These are phyloP conservation scores for Arthrobotrys sphaeroides DNA, from an alignment of 2,329 filamentous ascomycete genomes.

Conservation along the genomic window DNA sequence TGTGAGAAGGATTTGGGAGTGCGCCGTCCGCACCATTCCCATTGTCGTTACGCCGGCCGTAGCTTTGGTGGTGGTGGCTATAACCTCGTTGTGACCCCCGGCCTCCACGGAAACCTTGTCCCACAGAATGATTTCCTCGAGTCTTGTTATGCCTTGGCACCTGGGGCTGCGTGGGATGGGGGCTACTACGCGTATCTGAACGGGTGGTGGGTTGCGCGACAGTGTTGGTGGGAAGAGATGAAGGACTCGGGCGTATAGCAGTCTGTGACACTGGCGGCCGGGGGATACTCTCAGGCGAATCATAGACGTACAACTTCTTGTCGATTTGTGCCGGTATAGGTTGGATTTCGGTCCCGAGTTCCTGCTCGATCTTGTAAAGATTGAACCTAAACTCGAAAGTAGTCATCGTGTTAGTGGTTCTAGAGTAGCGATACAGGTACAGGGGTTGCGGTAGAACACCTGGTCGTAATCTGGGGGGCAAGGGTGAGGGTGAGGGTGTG, in stretches of 20 bases:
- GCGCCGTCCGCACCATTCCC: conserved; percentile 13
- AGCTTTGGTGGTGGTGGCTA: conserved; percentile 30
- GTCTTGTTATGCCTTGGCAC: conserved; percentile 19
- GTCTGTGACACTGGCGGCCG: conserved; percentile 70
- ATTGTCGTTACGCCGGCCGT: conserved; percentile 35
- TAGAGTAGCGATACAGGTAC: too few species aligned
- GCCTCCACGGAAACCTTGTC: conserved; percentile 29
- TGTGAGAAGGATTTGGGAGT: conserved; percentile 8
- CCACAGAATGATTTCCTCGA: conserved; percentile 23
- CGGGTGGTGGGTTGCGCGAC: background rate
- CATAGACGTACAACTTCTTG: conserved; percentile 98
- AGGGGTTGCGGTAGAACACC: background rate
- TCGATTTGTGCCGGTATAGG: conserved; percentile 95
- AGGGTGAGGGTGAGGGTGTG: too few species aligned
- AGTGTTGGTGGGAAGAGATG: background rate
- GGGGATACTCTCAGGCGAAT: conserved; percentile 93
- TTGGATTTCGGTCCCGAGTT: conserved; percentile 95
- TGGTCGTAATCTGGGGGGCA: background rate
- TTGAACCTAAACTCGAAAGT: conserved; percentile 73
- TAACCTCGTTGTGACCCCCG: conserved; percentile 33
- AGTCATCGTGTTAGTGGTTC: background rate
- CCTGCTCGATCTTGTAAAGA: conserved; percentile 97
- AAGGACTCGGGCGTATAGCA: background rate
- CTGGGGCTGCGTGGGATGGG: conserved; percentile 20
- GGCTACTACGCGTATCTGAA: conserved; percentile 4